Base-by-base conservation (phyloP, 768 basidiomycete species). In the Boletus subcaerulescens region DNA sequence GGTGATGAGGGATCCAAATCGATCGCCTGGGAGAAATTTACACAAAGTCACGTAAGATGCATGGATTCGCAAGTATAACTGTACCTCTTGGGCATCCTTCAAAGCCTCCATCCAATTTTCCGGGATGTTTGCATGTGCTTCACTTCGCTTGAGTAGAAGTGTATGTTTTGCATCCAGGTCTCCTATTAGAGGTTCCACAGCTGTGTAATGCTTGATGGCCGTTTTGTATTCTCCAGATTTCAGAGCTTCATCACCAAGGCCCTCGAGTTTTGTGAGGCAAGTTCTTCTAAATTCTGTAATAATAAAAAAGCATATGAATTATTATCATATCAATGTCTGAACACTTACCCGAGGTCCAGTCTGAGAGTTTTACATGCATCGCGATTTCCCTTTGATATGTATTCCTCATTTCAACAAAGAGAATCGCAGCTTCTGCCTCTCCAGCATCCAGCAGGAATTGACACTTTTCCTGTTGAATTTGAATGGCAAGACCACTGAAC, bases 141-240 rank as follows among this genome's bases (percentile, higher is more conserved):
- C 7, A 7, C 63, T 62, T 7, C 63, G 46, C 17, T 65, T 65
- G 15, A 57, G 46, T 4, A 65, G 32, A 3, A 65, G 22, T 0
- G 24, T 32, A 7, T 48, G 22, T 14, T 43, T 57, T 17, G 10
- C 1, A n/a, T 45, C 52, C 11, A 9, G 43, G n/a, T 52, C 55
- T 22, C 31, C 48, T 4, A 61, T 40, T 0, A 65, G 26, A 10
- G 54, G 45, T 49, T 60, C 46, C 12, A 54, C 50, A 10, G 53
- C 54, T 3, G 45, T 63, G 29, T 65, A 65, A 4, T 59, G 43
- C n/a, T 35, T 52, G 26, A 62, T 59, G 39, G 63, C 63, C 36
- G 44, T 33, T 2, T 14, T 22, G 10, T 52, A 65, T 14, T 64
- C 8, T 9, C 18, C 7, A 18, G 38, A 22, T 0, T 17, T 4